A percentile compares a stretch with the other conserved stretches of the same genome.
Evolutionary conservation across 2,329 filamentous ascomycete species (phyloP).

Genomic region (Xylariaceae sp.): DNA sequence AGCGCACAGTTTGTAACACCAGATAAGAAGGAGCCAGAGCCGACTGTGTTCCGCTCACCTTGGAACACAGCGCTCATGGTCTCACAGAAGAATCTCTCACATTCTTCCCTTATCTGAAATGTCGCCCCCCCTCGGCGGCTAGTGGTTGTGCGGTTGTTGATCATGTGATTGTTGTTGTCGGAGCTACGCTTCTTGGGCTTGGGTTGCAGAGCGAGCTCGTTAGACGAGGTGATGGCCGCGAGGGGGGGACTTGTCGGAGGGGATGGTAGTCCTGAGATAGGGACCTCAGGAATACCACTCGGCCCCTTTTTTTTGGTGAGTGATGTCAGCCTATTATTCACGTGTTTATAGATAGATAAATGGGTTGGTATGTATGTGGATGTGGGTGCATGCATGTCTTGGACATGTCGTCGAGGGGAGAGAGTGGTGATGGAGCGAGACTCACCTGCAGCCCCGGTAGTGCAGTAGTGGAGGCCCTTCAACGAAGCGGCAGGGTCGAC

Average conservation of each 20-base stretch:
- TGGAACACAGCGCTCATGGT: conserved; percentile 89
- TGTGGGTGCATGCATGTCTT: conserved; percentile 1
- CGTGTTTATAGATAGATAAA: background rate
- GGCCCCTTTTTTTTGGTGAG: conserved; percentile 49
- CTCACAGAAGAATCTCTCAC: conserved; percentile 99
- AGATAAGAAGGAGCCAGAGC: conserved; percentile 81
- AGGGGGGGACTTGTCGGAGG: conserved; percentile 87
- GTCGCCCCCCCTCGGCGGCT: conserved; percentile 82
- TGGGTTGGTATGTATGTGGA: too few species aligned
- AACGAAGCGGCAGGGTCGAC: conserved; percentile 70
- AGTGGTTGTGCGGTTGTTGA: conserved; percentile 47
- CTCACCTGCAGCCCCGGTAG: conserved; percentile 79
- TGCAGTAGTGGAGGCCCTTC: conserved; percentile 90
- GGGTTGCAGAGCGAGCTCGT: conserved; percentile 62
- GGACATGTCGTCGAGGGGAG: background rate
- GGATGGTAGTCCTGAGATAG: conserved; percentile 77
- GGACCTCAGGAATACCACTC: conserved; percentile 96
- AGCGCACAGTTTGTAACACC: conserved; percentile 58
- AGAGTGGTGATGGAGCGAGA: conserved; percentile 9
- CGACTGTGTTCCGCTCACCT: conserved; percentile 81
- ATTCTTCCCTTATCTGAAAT: conserved; percentile 97
- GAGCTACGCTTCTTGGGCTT: conserved; percentile 47
- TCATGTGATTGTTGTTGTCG: conserved; percentile 23
- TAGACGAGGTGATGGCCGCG: conserved; percentile 65
- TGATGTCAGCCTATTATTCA: background rate